Evolutionary conservation across 345 rosid genomes (phyloP).

Genomic region (Lagerstroemia speciosa): DNA sequence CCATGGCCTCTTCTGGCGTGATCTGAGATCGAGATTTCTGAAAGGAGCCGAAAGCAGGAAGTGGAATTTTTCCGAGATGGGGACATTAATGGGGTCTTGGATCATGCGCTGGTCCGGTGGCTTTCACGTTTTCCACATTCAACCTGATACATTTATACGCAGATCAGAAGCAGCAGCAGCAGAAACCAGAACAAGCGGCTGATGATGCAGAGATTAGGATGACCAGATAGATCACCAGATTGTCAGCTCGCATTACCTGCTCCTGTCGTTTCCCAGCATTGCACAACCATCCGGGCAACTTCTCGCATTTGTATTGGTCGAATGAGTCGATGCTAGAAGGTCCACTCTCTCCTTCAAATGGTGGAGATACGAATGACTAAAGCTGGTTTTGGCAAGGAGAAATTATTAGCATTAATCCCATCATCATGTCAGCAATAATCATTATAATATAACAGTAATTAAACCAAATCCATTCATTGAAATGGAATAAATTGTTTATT

Average conservation of each 20-base stretch:
- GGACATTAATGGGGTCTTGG: constrained; percentile 9
- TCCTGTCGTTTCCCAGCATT: neutral
- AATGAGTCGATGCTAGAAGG: neutral
- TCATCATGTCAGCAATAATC: neutral
- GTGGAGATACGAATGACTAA: too few relatives aligned
- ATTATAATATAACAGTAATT: neutral
- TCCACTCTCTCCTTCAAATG: too few relatives aligned
- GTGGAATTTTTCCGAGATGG: neutral
- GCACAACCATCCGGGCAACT: neutral
- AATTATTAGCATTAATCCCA: neutral
- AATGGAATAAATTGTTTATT: neutral
- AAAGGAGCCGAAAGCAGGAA: neutral
- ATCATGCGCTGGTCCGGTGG: constrained; percentile 26
- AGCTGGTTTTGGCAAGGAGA: too few relatives aligned
- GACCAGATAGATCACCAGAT: too few relatives aligned
- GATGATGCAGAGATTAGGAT: neutral
- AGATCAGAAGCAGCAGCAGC: neutral
- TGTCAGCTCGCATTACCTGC: neutral
- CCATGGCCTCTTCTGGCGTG: neutral
- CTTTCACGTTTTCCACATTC: constrained; percentile 19
- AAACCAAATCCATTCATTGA: neutral
- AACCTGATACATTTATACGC: neutral
- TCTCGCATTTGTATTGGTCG: neutral
- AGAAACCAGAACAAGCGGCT: neutral
- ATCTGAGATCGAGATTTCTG: neutral